phyloP scores from a whole-genome alignment of 108 stramenopile genomes.

The Mediolabrus comicus region DNA sequence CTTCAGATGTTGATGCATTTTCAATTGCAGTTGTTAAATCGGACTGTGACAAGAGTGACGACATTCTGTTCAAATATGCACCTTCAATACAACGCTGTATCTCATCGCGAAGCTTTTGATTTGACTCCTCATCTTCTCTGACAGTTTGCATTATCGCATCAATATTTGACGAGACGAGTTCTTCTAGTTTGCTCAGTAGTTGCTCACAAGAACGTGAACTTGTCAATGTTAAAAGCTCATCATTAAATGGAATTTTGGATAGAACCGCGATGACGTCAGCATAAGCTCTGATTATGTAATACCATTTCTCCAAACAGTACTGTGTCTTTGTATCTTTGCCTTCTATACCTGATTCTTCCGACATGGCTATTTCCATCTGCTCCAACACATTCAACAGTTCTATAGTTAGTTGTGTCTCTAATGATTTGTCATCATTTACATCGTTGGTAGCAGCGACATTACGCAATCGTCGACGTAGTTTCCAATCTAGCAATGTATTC shows the following conservation, averaged over 20 bases:
- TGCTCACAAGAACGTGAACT: not conserved
- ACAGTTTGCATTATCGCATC: not conserved
- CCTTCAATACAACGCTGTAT: constrained; percentile 29
- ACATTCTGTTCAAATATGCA: constrained; percentile 17
- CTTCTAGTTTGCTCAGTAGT: constrained; percentile 28
- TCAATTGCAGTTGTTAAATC: constrained; percentile 17
- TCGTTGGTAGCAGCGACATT: no score
- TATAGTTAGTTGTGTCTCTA: constrained; percentile 6
- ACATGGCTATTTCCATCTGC: constrained; percentile 11
- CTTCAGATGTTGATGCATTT: constrained; percentile 25
- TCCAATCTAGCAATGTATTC: constrained; percentile 32
- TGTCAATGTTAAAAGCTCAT: not conserved
- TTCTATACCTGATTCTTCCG: not conserved
- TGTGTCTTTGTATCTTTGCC: not conserved
- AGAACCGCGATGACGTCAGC: constrained; percentile 25
- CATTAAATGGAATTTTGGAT: constrained; percentile 8
- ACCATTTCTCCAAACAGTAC: constrained; percentile 11
- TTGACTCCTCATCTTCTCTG: not conserved
- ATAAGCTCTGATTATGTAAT: constrained; percentile 19
- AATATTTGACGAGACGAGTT: constrained; percentile 10
- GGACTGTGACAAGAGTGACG: constrained; percentile 6
- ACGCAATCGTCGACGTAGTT: not conserved
- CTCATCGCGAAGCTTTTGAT: constrained; percentile 3
- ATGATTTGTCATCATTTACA: not conserved
- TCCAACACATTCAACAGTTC: constrained; percentile 15